phyloP scores from a whole-genome alignment of 1,284 basidiomycete species.

The Taiwanofungus camphoratus region DNA sequence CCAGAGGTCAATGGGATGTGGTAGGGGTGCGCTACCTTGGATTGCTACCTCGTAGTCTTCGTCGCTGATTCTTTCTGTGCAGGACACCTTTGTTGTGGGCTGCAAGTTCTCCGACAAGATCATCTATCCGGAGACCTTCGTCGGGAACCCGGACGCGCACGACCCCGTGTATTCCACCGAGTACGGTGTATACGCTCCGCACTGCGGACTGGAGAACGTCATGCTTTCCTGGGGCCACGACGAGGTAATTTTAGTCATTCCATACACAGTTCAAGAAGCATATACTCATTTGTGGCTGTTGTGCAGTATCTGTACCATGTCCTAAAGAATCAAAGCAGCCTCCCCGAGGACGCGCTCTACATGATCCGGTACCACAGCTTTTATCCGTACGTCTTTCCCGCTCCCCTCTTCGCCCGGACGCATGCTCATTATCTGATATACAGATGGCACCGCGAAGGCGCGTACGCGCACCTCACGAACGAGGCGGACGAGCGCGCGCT shows the following conservation, averaged over 20 bases:
- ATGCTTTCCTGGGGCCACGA: constrained; percentile 92
- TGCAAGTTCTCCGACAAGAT: constrained; percentile 81
- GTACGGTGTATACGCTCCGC: constrained; percentile 77
- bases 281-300: not conserved
- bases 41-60: not conserved
- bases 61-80: constrained; percentile 7
- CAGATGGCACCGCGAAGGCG: constrained; percentile 83
- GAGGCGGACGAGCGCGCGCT: constrained; percentile 59
- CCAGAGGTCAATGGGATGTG: constrained; percentile 85
- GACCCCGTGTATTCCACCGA: constrained; percentile 76
- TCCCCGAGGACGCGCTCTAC: constrained; percentile 78
- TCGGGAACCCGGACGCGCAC: constrained; percentile 67
- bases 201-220: constrained; percentile 86
- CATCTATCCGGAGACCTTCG: constrained; percentile 84
- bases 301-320: constrained; percentile 71
- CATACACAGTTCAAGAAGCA: constrained; percentile 8
- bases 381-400: constrained; percentile 55
- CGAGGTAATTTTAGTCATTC: constrained; percentile 45
- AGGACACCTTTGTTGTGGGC: constrained; percentile 88
- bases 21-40: constrained; percentile 57
- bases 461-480: constrained; percentile 75
- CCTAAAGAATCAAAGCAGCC: constrained; percentile 70
- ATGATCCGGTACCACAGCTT: constrained; percentile 96
- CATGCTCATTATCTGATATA: no score
- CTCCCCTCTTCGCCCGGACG: not conserved